Percentiles rank a stretch among this genome's conserved stretches.
phyloP scores from a whole-genome alignment of 805 yeast species.

The Blastobotrys attinorum region DNA sequence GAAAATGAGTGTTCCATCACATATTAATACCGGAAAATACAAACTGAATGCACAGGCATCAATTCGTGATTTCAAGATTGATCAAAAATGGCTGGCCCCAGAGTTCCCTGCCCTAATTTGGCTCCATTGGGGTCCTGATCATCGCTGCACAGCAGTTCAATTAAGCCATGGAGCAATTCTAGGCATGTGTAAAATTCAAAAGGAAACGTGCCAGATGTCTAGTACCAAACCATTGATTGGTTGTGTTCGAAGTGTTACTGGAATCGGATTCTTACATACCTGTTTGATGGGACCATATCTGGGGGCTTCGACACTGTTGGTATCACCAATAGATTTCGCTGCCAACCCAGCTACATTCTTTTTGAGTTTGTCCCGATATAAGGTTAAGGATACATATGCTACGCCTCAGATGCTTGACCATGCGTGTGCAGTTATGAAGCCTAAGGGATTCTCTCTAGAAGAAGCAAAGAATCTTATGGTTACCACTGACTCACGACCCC shows the following conservation, averaged over 20 bases:
- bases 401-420: conserved; percentile 77
- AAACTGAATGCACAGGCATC: conserved; percentile 27
- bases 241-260: conserved; percentile 75
- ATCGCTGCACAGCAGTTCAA: conserved; percentile 48
- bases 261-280: conserved; percentile 86
- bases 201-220: conserved; percentile 83
- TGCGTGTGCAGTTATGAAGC: conserved; percentile 52
- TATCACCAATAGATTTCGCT: conserved; percentile 71
- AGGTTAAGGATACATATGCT: conserved; percentile 77
- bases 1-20: conserved; percentile 37
- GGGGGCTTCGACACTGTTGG: conserved; percentile 78
- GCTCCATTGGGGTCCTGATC: conserved; percentile 67
- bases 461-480: conserved; percentile 77
- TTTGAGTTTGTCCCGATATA: conserved; percentile 61
- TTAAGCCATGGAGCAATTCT: conserved; percentile 57
- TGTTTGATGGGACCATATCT: conserved; percentile 73
- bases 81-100: conserved; percentile 27
- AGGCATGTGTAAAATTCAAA: conserved; percentile 77
- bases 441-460: conserved; percentile 53
- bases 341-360: conserved; percentile 66
- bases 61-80: conserved; percentile 17
- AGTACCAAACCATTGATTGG: conserved; percentile 70
- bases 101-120: conserved; percentile 51
- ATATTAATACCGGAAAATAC: conserved; percentile 61
- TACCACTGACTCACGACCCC: conserved; percentile 68